Percentiles rank a stretch among this genome's conserved stretches.
Conservation (phyloP, 208 protist species). For the Angomonas deanei region DNA sequence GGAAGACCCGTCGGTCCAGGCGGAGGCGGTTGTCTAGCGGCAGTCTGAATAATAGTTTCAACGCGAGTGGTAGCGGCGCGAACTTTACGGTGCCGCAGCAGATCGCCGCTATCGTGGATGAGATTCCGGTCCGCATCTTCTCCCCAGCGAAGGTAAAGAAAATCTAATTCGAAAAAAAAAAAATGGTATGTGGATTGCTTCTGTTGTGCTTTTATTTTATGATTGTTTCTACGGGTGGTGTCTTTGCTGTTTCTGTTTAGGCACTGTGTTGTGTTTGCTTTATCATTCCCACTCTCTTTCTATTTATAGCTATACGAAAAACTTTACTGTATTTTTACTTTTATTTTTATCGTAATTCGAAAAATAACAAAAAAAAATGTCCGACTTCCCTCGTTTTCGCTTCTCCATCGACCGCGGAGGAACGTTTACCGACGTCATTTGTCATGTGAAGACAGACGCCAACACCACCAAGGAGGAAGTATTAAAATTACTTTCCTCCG, state of each 20-base stretch:
- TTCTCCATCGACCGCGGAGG: constrained; percentile 93
- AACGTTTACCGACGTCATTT: constrained; percentile 95
- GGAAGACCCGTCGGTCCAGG: not conserved
- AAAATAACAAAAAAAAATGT: constrained; percentile 1
- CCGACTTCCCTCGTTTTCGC: constrained; percentile 28
- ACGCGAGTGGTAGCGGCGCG: not conserved
- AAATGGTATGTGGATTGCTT: too few species aligned
- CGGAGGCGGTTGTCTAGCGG: not conserved
- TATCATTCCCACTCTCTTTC: too few species aligned
- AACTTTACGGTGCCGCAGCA: not conserved
- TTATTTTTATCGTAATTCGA: not conserved
- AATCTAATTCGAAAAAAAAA: too few species aligned
- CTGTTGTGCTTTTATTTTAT: too few species aligned
- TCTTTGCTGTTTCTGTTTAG: not conserved
- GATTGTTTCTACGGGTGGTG: too few species aligned
- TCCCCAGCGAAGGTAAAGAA: not conserved
- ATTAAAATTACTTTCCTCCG: constrained; percentile 92
- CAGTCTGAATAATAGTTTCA: not conserved
- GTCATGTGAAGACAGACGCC: constrained; percentile 35
- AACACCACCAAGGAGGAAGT: constrained; percentile 35
- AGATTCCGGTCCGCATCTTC: not conserved
- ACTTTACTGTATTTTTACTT: too few species aligned
- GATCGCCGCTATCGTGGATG: too few species aligned
- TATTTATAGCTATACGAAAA: too few species aligned
- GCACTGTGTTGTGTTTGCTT: too few species aligned